Percentiles rank a stretch among this genome's conserved stretches.
phyloP scores from a whole-genome alignment of 2,329 filamentous ascomycete genomes.

The Aspergillus neoniger region DNA sequence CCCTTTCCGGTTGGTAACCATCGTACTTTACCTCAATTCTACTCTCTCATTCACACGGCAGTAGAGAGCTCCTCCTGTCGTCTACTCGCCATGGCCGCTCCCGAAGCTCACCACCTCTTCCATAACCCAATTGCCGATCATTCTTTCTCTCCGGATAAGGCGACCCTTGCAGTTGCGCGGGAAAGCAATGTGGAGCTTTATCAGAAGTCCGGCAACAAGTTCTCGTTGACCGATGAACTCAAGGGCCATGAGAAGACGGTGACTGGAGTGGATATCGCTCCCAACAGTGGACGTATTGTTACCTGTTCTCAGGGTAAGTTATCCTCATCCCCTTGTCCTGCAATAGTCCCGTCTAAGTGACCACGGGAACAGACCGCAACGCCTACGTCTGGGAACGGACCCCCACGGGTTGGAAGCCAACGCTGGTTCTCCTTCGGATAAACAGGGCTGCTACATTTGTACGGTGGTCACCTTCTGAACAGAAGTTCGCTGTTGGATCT shows the following conservation, averaged over 20 bases:
- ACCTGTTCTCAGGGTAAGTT: constrained; percentile 87
- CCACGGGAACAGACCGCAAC: constrained; percentile 72
- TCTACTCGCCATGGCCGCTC: constrained; percentile 68
- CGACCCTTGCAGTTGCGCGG: constrained; percentile 84
- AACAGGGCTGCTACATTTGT: constrained; percentile 96
- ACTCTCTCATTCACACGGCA: constrained; percentile 57
- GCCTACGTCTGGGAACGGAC: constrained; percentile 97
- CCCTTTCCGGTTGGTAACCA: neutral
- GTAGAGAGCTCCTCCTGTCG: constrained; percentile 99
- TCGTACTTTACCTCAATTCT: constrained; percentile 10
- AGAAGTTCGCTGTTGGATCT: constrained; percentile 95
- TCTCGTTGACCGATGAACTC: constrained; percentile 85
- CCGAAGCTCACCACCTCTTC: constrained; percentile 95
- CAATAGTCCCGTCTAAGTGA: constrained; percentile 5
- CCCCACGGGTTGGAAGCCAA: constrained; percentile 92
- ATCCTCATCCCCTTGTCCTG: neutral
- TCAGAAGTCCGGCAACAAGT: constrained; percentile 68
- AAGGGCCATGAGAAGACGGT: constrained; percentile 97
- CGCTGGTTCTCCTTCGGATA: constrained; percentile 92
- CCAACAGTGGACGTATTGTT: constrained; percentile 86
- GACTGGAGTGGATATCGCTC: constrained; percentile 93
- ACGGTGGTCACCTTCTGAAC: constrained; percentile 94
- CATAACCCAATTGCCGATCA: constrained; percentile 96
- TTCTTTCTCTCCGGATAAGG: constrained; percentile 91
- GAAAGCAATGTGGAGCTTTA: constrained; percentile 92